These are phyloP conservation scores for Fomitopsis palustris DNA, from an alignment of 1,284 basidiomycete species.

Conservation along the genomic window DNA sequence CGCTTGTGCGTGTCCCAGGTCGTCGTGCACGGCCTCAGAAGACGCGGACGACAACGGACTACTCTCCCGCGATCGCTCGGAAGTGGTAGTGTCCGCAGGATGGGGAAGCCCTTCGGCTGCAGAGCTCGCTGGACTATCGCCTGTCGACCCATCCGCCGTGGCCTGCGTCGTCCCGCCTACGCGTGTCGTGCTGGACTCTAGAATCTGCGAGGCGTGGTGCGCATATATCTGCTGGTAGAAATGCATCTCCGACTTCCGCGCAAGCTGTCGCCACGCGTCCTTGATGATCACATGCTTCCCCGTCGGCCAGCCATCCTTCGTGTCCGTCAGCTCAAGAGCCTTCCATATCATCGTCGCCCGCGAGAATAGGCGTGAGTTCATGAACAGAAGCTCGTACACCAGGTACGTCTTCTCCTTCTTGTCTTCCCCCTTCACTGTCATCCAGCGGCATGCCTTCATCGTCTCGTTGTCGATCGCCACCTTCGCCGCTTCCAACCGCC, in stretches of 20 bases:
- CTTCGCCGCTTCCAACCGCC: neutral
- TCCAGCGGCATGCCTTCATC: constrained; percentile 4
- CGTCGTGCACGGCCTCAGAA: too few relatives aligned
- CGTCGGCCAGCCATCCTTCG: neutral
- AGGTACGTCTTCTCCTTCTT: neutral
- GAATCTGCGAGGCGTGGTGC: neutral
- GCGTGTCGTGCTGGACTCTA: neutral
- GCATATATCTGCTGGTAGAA: neutral
- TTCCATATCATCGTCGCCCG: constrained; percentile 12
- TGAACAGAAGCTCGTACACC: constrained; percentile 6
- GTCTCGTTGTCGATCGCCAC: neutral
- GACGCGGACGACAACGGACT: too few relatives aligned
- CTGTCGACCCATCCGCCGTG: too few relatives aligned
- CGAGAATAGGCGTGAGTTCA: constrained; percentile 13
- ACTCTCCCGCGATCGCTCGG: too few relatives aligned
- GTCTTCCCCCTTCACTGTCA: neutral
- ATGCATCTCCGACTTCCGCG: constrained; percentile 1
- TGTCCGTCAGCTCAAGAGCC: constrained; percentile 2
- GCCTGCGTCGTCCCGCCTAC: too few relatives aligned
- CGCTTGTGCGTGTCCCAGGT: neutral
- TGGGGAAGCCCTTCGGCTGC: too few relatives aligned
- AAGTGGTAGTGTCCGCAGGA: too few relatives aligned
- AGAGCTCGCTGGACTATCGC: too few relatives aligned
- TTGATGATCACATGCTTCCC: constrained; percentile 9
- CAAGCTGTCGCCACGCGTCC: constrained; percentile 14